A percentile compares a stretch with the other conserved stretches of the same genome.
These are phyloP conservation scores for Bidens hawaiensis DNA, from an alignment of 140 eudicot species.

Conservation along the genomic window DNA sequence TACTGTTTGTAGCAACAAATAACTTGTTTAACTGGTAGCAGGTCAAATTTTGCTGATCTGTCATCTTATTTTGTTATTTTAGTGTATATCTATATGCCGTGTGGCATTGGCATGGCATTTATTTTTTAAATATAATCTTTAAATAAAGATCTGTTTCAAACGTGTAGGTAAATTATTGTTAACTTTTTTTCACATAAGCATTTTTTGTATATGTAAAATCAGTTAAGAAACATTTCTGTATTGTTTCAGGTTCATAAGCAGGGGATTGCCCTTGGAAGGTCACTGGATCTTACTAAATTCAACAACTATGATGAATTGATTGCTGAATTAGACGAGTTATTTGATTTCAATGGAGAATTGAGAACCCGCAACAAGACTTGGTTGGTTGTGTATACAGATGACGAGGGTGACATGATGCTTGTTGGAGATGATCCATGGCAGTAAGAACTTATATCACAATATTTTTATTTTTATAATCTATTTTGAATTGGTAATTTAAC, in stretches of 20 bases:
- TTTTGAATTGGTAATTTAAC: no score
- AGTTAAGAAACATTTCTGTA: not conserved
- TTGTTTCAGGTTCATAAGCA: constrained; percentile 90
- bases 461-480: not conserved
- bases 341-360: constrained; percentile 84
- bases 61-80: not conserved
- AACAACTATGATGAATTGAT: constrained; percentile 74
- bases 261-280: constrained; percentile 97
- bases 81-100: not conserved
- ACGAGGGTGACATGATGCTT: constrained; percentile 99
- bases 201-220: no score
- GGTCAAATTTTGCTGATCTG: not conserved
- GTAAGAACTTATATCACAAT: constrained; percentile 41
- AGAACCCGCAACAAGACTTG: constrained; percentile 64
- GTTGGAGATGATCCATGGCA: constrained; percentile 99
- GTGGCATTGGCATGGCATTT: not conserved
- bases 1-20: not conserved
- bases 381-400: constrained; percentile 92
- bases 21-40: not conserved
- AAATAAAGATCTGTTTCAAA: no score
- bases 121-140: not conserved
- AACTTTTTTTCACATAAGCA: no score
- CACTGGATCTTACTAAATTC: constrained; percentile 88
- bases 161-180: no score
- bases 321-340: constrained; percentile 71